Conservation (phyloP, 2,329 filamentous ascomycete genomes). For the Penicillium decumbens region DNA sequence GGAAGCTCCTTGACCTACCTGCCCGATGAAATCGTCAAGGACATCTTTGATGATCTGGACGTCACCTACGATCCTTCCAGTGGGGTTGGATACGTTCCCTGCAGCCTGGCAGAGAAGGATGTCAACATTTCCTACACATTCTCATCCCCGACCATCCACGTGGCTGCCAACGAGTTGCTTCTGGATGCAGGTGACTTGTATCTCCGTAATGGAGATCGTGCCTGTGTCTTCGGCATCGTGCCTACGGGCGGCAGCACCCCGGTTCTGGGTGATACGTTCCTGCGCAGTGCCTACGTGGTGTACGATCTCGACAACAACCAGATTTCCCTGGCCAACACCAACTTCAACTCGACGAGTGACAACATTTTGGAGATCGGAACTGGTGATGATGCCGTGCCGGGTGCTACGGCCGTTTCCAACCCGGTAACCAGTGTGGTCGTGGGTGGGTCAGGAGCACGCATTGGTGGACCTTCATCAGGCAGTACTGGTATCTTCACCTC, state of each 20-base stretch:
- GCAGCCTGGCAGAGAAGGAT: constrained; percentile 47
- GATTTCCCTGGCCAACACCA: constrained; percentile 58
- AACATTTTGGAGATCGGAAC: constrained; percentile 53
- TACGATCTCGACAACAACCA: constrained; percentile 59
- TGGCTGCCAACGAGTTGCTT: constrained; percentile 54
- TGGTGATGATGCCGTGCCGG: constrained; percentile 48
- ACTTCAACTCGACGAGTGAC: constrained; percentile 52
- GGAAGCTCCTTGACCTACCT: constrained; percentile 40
- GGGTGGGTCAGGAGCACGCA: constrained; percentile 44
- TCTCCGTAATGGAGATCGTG: constrained; percentile 33
- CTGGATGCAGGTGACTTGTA: constrained; percentile 45
- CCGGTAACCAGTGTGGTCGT: constrained; percentile 47
- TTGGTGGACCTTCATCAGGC: constrained; percentile 27
- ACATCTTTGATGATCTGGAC: constrained; percentile 55
- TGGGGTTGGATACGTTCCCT: constrained; percentile 53
- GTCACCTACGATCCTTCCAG: constrained; percentile 56
- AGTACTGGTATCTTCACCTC: constrained; percentile 13
- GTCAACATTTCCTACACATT: constrained; percentile 56
- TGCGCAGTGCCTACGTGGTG: constrained; percentile 60
- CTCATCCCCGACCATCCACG: constrained; percentile 51
- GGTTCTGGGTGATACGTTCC: constrained; percentile 59
- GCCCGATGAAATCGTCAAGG: constrained; percentile 31
- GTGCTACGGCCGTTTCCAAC: constrained; percentile 49
- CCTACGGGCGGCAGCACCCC: constrained; percentile 46
- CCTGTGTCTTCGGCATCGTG: constrained; percentile 49